Percentiles rank a stretch among this genome's conserved stretches.
These are phyloP conservation scores for Entoloma clypeatum DNA, from an alignment of 1,284 basidiomycete species.

Conservation along the genomic window DNA sequence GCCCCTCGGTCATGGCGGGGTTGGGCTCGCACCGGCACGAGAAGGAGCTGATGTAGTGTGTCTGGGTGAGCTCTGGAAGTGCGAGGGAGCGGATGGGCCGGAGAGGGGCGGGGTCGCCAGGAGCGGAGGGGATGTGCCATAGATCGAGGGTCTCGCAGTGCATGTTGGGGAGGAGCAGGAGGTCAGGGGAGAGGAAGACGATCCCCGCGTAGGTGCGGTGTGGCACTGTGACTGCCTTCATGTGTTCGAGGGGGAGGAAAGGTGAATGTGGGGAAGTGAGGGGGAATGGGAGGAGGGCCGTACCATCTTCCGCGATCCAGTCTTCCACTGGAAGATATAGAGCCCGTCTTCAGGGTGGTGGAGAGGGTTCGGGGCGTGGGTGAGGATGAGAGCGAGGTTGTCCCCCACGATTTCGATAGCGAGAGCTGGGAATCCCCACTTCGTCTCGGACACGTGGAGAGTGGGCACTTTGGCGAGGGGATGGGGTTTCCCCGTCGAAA, in stretches of 20 bases:
- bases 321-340: conserved; percentile 42
- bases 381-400: conserved; percentile 41
- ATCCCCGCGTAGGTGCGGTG: conserved; percentile 36
- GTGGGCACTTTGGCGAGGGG: conserved; percentile 35
- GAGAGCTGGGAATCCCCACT: conserved; percentile 29
- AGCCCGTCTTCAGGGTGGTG: conserved; percentile 29
- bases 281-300: conserved; percentile 14
- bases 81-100: conserved; percentile 24
- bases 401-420: conserved; percentile 48
- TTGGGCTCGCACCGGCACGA: conserved; percentile 46
- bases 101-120: no score
- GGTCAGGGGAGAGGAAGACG: conserved; percentile 37
- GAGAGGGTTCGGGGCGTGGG: conserved; percentile 22
- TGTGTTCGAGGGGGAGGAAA: conserved; percentile 3
- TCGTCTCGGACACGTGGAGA: conserved; percentile 28
- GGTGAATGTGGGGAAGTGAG: not conserved
- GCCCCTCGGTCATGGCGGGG: conserved; percentile 26
- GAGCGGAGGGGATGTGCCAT: conserved; percentile 11
- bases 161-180: conserved; percentile 41
- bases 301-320: conserved; percentile 34
- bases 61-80: conserved; percentile 33
- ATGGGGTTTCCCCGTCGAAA: conserved; percentile 41
- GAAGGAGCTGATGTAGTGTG: conserved; percentile 29
- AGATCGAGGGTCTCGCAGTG: conserved; percentile 9
- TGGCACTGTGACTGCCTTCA: conserved; percentile 25